Conservation (phyloP, 495 filamentous ascomycete species). For the Xylaria grammica region DNA sequence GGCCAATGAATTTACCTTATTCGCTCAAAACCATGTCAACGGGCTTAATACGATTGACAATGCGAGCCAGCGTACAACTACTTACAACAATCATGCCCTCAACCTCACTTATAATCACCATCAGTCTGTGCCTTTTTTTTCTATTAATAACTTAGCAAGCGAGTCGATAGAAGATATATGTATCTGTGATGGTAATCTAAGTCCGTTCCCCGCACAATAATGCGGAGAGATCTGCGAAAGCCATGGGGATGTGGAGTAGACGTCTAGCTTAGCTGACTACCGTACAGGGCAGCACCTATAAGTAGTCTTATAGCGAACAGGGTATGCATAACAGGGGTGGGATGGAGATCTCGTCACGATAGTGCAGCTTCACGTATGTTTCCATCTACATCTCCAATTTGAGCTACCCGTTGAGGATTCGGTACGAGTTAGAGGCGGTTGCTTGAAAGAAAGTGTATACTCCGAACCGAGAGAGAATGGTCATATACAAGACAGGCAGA, state of each 20-base stretch:
- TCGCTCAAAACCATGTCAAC: neutral
- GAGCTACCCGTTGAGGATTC: neutral
- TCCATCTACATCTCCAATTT: neutral
- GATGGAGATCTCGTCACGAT: neutral
- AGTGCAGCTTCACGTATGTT: neutral
- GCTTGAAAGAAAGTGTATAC: neutral
- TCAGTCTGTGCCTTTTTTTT: too few species aligned
- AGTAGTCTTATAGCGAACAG: too few species aligned
- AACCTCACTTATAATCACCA: neutral
- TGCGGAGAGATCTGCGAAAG: neutral
- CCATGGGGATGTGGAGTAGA: conserved; percentile 2
- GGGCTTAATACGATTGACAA: neutral
- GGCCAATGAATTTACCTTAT: neutral
- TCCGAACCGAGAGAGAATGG: neutral
- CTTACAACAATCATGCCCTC: neutral
- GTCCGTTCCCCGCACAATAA: conserved; percentile 4
- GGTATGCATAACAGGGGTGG: neutral
- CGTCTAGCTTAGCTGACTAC: neutral
- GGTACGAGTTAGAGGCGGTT: neutral
- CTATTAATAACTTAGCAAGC: neutral
- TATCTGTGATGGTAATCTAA: neutral
- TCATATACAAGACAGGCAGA: neutral
- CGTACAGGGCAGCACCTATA: neutral
- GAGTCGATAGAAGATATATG: neutral
- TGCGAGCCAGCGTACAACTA: neutral